Evolutionary conservation across 129 eudicot genomes (phyloP), one percentile per base, ranked within the genome.

Genomic region (Flaveria sonorensis): DNA sequence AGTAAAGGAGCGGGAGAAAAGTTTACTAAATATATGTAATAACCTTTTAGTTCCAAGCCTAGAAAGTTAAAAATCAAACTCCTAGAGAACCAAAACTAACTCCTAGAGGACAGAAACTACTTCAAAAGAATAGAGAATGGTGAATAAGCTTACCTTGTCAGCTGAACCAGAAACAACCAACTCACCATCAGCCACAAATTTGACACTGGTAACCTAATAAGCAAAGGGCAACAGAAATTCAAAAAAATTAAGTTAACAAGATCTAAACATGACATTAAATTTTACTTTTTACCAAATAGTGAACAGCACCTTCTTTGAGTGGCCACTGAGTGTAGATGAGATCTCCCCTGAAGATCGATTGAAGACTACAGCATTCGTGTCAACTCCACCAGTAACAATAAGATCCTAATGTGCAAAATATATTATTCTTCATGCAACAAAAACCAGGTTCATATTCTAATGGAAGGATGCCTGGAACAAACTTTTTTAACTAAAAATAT

Each of bases 281-380:
- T 28, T 26, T 26, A 70, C 55, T 23, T 60, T 50, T 72, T 62
- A 64, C 24, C 48, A 73, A 86, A 57, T 51, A 76, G 45, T n/a
- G 24, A 74, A 51, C 66, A 73, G 46, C 13, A 94, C 98, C 98
- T 89, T 94, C 89, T 94, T 94, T 59, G 98, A 94, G 77, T 94
- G 98, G 47, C 98, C 98, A 80, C 93, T 94, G 53, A 94, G 97
- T 28, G 93, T 94, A 28, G 98, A 89, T 85, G 89, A 60, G 68
- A 87, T 90, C 87, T 91, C 88, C 75, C 96, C 97, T 67, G 96
- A 82, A 39, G 96, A 73, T 73, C 89, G 88, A 82, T 94, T 86
- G 52, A 94, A 94, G 82, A 94, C 88, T 72, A 94, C 88, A 66
- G 90, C 91, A 85, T 91, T 94, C 14, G 92, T 74, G 80, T 94